Conservation (phyloP, 352 stramenopile genomes). For the Phytophthora chlamydospora region DNA sequence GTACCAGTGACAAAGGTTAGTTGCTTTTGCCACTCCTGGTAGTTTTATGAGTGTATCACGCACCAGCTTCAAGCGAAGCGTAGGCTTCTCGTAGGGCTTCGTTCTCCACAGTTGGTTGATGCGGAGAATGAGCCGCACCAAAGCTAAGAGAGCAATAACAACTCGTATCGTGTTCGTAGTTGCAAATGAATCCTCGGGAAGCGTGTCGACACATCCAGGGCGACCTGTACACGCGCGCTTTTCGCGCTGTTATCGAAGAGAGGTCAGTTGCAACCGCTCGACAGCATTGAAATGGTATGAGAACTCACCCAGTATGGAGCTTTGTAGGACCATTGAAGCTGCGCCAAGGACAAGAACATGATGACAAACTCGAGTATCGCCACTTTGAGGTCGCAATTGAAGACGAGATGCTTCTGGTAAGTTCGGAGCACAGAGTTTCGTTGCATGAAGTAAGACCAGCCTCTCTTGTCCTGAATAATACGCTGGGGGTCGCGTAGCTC, state of each 20-base stretch:
- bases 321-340: constrained; percentile 45
- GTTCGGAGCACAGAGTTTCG: constrained; percentile 29
- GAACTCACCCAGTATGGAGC: constrained; percentile 44
- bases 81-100: constrained; percentile 5
- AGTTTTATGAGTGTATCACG: neutral
- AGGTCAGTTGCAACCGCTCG: neutral
- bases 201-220: constrained; percentile 38
- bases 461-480: constrained; percentile 15
- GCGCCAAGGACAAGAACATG: constrained; percentile 44
- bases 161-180: constrained; percentile 39
- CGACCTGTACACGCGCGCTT: constrained; percentile 45
- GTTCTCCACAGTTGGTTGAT: constrained; percentile 30
- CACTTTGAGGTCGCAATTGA: constrained; percentile 52
- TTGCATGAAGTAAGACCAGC: constrained; percentile 35
- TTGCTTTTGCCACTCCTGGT: too few species aligned
- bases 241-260: constrained; percentile 35
- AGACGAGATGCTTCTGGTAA: constrained; percentile 49
- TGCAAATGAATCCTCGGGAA: constrained; percentile 48
- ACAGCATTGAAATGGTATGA: too few species aligned
- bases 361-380: constrained; percentile 50
- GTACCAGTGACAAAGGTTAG: neutral
- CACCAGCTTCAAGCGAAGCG: constrained; percentile 19
- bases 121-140: constrained; percentile 25
- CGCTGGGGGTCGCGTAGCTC: constrained; percentile 2
- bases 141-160: constrained; percentile 18